These are phyloP conservation scores for Cytidiella melzeri DNA, from an alignment of 768 basidiomycete genomes.

Conservation along the genomic window DNA sequence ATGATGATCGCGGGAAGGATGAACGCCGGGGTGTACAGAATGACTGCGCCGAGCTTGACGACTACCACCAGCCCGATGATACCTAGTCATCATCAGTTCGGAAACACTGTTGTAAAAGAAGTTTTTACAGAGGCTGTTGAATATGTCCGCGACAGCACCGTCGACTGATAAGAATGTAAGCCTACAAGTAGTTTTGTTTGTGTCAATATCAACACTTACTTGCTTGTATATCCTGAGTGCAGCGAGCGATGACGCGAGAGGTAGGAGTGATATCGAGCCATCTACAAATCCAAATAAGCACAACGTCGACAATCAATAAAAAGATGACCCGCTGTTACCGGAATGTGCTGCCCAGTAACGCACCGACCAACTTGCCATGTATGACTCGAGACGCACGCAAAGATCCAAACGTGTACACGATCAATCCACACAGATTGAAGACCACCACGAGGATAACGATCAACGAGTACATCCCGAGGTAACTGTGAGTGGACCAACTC, in stretches of 20 bases:
- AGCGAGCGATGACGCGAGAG: conserved; percentile 57
- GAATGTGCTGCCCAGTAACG: conserved; percentile 28
- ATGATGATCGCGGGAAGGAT: conserved; percentile 33
- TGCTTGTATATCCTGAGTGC: conserved; percentile 57
- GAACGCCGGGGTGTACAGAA: conserved; percentile 37
- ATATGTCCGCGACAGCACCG: neutral
- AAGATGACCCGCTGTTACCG: conserved; percentile 10
- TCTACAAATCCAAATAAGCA: conserved; percentile 18
- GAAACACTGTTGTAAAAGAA: no score
- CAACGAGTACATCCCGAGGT: conserved; percentile 23
- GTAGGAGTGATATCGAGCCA: conserved; percentile 48
- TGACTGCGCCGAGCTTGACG: conserved; percentile 32
- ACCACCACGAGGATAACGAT: conserved; percentile 18
- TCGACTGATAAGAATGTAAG: conserved; percentile 2
- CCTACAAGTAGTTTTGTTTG: neutral
- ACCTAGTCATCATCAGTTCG: no score
- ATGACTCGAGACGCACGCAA: conserved; percentile 27
- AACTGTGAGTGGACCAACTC: conserved; percentile 22
- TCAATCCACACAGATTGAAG: conserved; percentile 18
- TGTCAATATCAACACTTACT: conserved; percentile 20
- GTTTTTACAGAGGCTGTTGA: conserved; percentile 2
- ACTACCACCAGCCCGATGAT: conserved; percentile 27
- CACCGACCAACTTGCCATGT: conserved; percentile 25
- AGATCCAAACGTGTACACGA: conserved; percentile 23
- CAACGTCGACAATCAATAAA: no score